phyloP scores from a whole-genome alignment of 73 alveolate species.

The Stentor roeselii region DNA sequence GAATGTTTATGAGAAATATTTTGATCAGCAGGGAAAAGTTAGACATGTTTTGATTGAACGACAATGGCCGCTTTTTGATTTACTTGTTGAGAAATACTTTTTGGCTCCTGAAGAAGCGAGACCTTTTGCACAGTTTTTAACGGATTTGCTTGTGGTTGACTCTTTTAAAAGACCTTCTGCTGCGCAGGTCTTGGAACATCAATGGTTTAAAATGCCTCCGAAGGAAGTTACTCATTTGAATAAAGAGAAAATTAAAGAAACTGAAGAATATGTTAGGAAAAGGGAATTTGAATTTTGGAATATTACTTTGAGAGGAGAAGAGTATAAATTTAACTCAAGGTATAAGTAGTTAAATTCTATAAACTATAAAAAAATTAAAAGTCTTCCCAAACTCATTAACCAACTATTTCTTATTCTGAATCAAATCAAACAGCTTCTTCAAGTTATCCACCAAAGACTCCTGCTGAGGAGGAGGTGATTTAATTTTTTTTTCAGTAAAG shows the following conservation, averaged over 20 bases:
- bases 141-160: slow-evolving; percentile 64
- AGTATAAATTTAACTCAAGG: no score
- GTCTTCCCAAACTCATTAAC: no score
- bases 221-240: background rate
- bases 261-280: background rate
- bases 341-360: no score
- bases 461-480: background rate
- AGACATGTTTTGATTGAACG: slow-evolving; percentile 42
- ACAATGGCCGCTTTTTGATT: slow-evolving; percentile 63
- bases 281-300: background rate
- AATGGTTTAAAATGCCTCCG: slow-evolving; percentile 47
- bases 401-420: background rate
- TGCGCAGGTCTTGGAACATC: slow-evolving; percentile 68
- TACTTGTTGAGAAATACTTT: slow-evolving; percentile 49
- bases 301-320: background rate
- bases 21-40: slow-evolving; percentile 44
- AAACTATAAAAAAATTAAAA: no score
- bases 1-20: slow-evolving; percentile 42
- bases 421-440: slow-evolving; percentile 7
- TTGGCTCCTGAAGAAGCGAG: slow-evolving; percentile 54
- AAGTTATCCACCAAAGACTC: slow-evolving; percentile 5
- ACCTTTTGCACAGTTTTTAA: slow-evolving; percentile 65
- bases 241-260: background rate
- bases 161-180: slow-evolving; percentile 79
- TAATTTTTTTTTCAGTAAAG: background rate